Percentiles rank a stretch among this genome's conserved stretches.
These are phyloP conservation scores for Thuja plicata DNA, from an alignment of 83 land plant species.

Conservation along the genomic window DNA sequence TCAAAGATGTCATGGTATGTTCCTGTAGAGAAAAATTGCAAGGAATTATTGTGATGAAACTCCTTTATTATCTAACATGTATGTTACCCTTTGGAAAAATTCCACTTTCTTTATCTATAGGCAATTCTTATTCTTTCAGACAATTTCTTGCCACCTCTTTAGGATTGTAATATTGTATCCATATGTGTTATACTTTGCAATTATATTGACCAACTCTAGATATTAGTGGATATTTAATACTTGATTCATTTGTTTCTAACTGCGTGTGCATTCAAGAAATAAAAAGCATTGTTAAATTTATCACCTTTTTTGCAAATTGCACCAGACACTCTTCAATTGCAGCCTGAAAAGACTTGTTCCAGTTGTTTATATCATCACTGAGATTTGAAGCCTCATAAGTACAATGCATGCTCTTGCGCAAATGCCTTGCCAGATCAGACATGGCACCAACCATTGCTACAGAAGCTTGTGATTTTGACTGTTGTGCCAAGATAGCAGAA, in stretches of 20 bases:
- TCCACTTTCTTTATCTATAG: neutral
- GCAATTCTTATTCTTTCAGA: neutral
- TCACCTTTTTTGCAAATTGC: constrained; percentile 60
- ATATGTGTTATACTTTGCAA: neutral
- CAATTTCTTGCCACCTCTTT: neutral
- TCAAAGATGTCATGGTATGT: neutral
- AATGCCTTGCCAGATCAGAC: constrained; percentile 64
- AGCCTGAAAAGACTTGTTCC: constrained; percentile 46
- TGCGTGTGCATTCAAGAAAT: neutral
- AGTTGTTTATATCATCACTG: constrained; percentile 21
- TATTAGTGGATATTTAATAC: neutral
- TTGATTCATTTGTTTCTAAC: neutral
- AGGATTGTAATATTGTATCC: neutral
- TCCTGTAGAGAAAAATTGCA: neutral
- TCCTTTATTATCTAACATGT: neutral
- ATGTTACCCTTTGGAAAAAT: neutral
- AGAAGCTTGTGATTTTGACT: constrained; percentile 50
- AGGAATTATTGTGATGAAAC: neutral
- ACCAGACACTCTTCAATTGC: constrained; percentile 64
- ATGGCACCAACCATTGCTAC: constrained; percentile 55
- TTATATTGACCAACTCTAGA: neutral
- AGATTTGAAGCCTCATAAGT: constrained; percentile 42
- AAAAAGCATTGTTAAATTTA: neutral
- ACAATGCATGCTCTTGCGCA: constrained; percentile 67
- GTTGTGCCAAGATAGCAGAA: constrained; percentile 39